phyloP scores from a whole-genome alignment of 2,329 filamentous ascomycete species.

The Scortechinia acanthostroma region DNA sequence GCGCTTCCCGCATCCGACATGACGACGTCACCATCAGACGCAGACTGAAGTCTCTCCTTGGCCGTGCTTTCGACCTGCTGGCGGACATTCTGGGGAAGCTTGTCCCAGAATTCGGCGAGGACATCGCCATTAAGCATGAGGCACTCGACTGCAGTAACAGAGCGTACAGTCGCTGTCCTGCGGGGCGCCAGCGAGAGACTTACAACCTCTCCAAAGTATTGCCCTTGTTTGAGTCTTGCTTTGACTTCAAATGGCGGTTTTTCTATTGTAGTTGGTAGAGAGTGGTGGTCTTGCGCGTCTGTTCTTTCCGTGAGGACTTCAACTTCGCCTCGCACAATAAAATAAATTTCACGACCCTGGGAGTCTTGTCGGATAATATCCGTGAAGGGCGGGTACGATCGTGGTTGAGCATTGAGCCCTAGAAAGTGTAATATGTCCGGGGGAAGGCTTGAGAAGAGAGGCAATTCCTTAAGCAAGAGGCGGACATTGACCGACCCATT shows the following conservation, averaged over 20 bases:
- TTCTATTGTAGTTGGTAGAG: slow-evolving; percentile 5
- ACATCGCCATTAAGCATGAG: slow-evolving; percentile 68
- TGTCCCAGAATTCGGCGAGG: slow-evolving; percentile 61
- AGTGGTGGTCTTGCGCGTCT: slow-evolving; percentile 9
- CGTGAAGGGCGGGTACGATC: slow-evolving; percentile 64
- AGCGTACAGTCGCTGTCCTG: slow-evolving; percentile 66
- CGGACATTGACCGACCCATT: slow-evolving; percentile 65
- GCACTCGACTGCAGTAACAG: slow-evolving; percentile 65
- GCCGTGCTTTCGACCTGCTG: slow-evolving; percentile 64
- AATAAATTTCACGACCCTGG: slow-evolving; percentile 65
- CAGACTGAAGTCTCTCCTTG: slow-evolving; percentile 48
- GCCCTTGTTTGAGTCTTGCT: slow-evolving; percentile 51
- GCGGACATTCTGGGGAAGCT: slow-evolving; percentile 55
- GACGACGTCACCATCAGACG: slow-evolving; percentile 46
- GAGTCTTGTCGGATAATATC: slow-evolving; percentile 67
- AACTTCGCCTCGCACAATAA: slow-evolving; percentile 68
- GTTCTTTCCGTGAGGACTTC: slow-evolving; percentile 51
- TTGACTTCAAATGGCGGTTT: neutral
- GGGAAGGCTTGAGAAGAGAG: slow-evolving; percentile 62
- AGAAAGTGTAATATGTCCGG: slow-evolving; percentile 70
- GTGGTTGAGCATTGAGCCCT: slow-evolving; percentile 63
- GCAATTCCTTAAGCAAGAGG: slow-evolving; percentile 63
- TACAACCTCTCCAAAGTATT: slow-evolving; percentile 72
- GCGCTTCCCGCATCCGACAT: slow-evolving; percentile 50
- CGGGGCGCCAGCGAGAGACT: slow-evolving; percentile 63